A percentile compares a stretch with the other conserved stretches of the same genome.
phyloP scores from a whole-genome alignment of 148 eudicot genomes.

The Camellia lanceoleosa region DNA sequence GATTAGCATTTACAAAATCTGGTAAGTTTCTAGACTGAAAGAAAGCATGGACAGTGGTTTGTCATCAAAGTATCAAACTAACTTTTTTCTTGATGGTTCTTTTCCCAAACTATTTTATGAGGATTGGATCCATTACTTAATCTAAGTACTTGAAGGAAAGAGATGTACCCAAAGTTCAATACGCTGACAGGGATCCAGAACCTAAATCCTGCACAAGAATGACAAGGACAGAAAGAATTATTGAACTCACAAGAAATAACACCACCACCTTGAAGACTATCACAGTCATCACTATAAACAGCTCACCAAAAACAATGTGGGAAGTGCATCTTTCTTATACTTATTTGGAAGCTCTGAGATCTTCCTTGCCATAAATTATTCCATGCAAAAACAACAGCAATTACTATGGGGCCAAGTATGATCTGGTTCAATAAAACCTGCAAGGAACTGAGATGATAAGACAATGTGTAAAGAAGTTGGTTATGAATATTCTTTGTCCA shows the following conservation, averaged over 20 bases:
- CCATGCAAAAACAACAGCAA: constrained; percentile 95
- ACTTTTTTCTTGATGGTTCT: neutral
- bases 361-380: constrained; percentile 81
- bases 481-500: neutral
- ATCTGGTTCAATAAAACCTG: constrained; percentile 87
- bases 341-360: constrained; percentile 79
- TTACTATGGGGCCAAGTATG: constrained; percentile 83
- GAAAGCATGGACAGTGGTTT: neutral
- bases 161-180: constrained; percentile 78
- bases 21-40: neutral
- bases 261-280: neutral
- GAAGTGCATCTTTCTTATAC: constrained; percentile 78
- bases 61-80: neutral
- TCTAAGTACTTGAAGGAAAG: constrained; percentile 21
- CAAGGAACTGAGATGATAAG: constrained; percentile 19
- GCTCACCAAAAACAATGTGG: constrained; percentile 61
- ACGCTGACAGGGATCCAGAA: constrained; percentile 94
- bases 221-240: constrained; percentile 7
- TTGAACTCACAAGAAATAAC: neutral
- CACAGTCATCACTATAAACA: constrained; percentile 1
- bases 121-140: constrained; percentile 1
- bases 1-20: neutral
- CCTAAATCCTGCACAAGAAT: constrained; percentile 69
- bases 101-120: neutral
- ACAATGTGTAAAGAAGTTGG: neutral